Evolutionary conservation across 805 yeast species (phyloP).

Genomic region (Saccharomycopsis selenospora): DNA sequence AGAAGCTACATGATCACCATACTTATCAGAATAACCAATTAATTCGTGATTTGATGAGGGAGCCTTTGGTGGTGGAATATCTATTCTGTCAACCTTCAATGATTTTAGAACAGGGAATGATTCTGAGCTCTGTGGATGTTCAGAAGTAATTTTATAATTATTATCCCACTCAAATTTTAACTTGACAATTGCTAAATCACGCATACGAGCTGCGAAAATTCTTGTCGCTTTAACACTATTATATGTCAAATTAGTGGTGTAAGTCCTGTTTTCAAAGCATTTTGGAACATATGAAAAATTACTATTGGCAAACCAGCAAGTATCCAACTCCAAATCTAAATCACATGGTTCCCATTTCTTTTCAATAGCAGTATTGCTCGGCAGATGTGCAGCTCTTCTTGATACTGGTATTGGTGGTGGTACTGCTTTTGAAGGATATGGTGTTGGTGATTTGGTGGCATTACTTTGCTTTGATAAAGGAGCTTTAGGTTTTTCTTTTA

Average conservation of each 20-base stretch:
- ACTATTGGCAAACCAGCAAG: conserved; percentile 41
- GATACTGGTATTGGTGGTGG: conserved; percentile 36
- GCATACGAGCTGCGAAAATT: conserved; percentile 32
- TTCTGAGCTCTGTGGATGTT: not conserved
- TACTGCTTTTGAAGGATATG: conserved; percentile 29
- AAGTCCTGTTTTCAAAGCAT: conserved; percentile 33
- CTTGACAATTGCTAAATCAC: conserved; percentile 36
- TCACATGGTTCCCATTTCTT: conserved; percentile 29
- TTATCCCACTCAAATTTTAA: conserved; percentile 36
- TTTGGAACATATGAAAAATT: conserved; percentile 31
- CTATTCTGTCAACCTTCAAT: conserved; percentile 28
- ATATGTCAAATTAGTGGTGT: conserved; percentile 28
- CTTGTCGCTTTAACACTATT: conserved; percentile 28
- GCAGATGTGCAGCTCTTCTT: conserved; percentile 26
- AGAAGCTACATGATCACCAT: conserved; percentile 46
- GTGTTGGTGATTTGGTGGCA: conserved; percentile 25
- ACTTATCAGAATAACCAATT: conserved; percentile 30
- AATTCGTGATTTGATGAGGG: conserved; percentile 29
- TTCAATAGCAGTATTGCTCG: conserved; percentile 18
- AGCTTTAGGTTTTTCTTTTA: conserved; percentile 3
- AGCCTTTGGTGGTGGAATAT: conserved; percentile 38
- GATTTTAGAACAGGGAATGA: conserved; percentile 22
- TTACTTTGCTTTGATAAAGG: not conserved
- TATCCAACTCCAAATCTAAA: conserved; percentile 35
- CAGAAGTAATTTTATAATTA: conserved; percentile 5